Base-by-base conservation (phyloP, 164 flowering plant species). In the Houttuynia cordata region DNA sequence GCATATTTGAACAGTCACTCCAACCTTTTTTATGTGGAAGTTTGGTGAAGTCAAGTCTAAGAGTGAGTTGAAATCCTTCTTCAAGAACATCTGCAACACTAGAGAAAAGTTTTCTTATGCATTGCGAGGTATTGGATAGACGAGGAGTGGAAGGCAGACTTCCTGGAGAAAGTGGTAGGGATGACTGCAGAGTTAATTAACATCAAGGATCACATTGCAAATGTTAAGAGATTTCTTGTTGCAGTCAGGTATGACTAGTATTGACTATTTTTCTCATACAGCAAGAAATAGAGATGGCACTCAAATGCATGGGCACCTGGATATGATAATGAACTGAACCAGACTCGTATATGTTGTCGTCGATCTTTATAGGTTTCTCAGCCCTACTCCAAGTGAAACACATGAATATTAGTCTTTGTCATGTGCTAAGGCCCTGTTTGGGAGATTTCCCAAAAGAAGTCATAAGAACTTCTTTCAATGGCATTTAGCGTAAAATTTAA, bases 321-420 rank as follows among this genome's bases (percentile, higher is more conserved):
- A 91, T 68, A 64, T 83, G 87, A 63, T 91, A 91, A 62, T 81
- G 72, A 34, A 91, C 86, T 7, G 88, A 83, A 10, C 98, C 96
- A 68, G 82, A 83, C 76, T 91, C 98, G 68, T 78, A 75, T 66
- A 91, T 59, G 67, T 77, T 81, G 62, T 91, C 87, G 67, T 91
- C 98, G 40, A 83, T 67, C 75, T 81, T 88, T 54, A 61, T 14
- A 14, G 86, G 79, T 59, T 70, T 79, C 50, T 80, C 78, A 49
- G 75, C 75, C 24, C 96, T 91, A 79, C 63, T 49, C 62, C 49
- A 57, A 50, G 63, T 12, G 8, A n/a, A 34, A 57, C 18, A 57
- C 7, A 0, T 15, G 13, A 18, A 54, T 2, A 30, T 30, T 6
- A 30, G 37, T 30, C 37, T 30, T 23, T 54, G 37, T 21, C 18